These are phyloP conservation scores for Cryomyces antarcticus DNA, from an alignment of 495 filamentous ascomycete genomes.

Conservation along the genomic window DNA sequence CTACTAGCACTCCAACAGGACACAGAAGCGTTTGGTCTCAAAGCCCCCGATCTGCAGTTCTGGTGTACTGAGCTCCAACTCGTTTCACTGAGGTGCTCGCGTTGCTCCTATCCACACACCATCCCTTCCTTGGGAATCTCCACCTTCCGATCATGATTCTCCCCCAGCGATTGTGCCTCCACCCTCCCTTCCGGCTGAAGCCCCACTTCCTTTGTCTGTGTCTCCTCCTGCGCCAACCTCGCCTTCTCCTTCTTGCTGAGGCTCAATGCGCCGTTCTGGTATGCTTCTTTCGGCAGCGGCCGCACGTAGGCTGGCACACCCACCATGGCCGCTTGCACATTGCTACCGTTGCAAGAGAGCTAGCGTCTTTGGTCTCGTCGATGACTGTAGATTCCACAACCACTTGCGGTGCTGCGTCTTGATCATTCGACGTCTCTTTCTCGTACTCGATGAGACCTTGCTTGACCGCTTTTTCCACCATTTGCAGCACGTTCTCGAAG, in stretches of 20 bases:
- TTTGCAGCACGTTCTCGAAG: slow-evolving; percentile 47
- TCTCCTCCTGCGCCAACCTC: slow-evolving; percentile 10
- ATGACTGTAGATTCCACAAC: not conserved
- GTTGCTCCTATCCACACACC: slow-evolving; percentile 19
- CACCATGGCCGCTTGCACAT: slow-evolving; percentile 69
- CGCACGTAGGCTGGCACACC: slow-evolving; percentile 78
- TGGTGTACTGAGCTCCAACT: no score
- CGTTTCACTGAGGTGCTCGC: no score
- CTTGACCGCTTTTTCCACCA: slow-evolving; percentile 50
- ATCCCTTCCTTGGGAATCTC: slow-evolving; percentile 23
- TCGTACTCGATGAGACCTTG: slow-evolving; percentile 58
- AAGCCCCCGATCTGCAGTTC: no score
- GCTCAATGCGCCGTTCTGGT: slow-evolving; percentile 57
- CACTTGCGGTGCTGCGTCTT: slow-evolving; percentile 3
- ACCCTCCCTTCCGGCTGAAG: slow-evolving; percentile 6
- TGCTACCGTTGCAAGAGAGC: slow-evolving; percentile 45
- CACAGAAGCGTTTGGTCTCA: no score
- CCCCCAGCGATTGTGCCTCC: slow-evolving; percentile 7
- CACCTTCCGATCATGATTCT: slow-evolving; percentile 11
- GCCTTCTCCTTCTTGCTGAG: slow-evolving; percentile 35
- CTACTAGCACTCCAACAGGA: no score
- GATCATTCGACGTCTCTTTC: slow-evolving; percentile 9
- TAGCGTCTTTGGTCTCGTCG: slow-evolving; percentile 20
- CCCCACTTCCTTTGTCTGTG: slow-evolving; percentile 17
- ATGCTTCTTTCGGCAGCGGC: slow-evolving; percentile 72